Evolutionary conservation across 441 rosid species (phyloP), one percentile per base, ranked within the genome.

Genomic region (Theobroma grandiflorum): DNA sequence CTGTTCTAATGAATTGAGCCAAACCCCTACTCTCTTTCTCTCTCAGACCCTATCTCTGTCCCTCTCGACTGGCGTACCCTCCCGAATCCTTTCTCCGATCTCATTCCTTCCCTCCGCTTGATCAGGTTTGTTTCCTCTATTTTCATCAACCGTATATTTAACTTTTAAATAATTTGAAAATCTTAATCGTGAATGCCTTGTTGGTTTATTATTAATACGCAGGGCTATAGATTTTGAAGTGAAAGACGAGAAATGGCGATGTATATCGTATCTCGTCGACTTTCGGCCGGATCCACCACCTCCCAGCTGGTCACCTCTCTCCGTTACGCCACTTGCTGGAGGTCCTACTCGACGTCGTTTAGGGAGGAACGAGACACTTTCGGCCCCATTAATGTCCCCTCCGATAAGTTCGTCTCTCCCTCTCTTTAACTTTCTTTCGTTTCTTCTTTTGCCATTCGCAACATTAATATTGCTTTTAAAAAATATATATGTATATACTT

Each of bases 301-400:
- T 78, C 82, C 62, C 87, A 73, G 59, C 57, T 80, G 22, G 20
- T 37, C 7, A 86, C 84, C 57, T 65, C 90, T 16, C 81, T 90
- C 83, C 90, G 87, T 75, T 86, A 84, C 61, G 90, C 91, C 31
- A 76, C 86, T 35, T 82, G 83, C 22, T 72, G 82, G 87, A 88
- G 98, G 82, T 87, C 85, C 42, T 90, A 80, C 76, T 90, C 93
- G 18, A 87, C 92, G 8, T 77, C 89, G 57, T 95, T 93, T 77
- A 87, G 99, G 78, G 98, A 95, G 83, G 98, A 96, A 83, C 84
- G 89, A 72, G 99, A 96, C 83, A 96, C 98, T 58, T 96, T 96
- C 69, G 99, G 98, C 3, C 97, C 98, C 57, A 95, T 96, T 81
- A 90, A 83, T 66, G 99, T 96, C 74, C 98, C 98, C 50, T 81